These are phyloP conservation scores for Lecanicillium sp. DNA, from an alignment of 2,329 filamentous ascomycete species.

Conservation along the genomic window DNA sequence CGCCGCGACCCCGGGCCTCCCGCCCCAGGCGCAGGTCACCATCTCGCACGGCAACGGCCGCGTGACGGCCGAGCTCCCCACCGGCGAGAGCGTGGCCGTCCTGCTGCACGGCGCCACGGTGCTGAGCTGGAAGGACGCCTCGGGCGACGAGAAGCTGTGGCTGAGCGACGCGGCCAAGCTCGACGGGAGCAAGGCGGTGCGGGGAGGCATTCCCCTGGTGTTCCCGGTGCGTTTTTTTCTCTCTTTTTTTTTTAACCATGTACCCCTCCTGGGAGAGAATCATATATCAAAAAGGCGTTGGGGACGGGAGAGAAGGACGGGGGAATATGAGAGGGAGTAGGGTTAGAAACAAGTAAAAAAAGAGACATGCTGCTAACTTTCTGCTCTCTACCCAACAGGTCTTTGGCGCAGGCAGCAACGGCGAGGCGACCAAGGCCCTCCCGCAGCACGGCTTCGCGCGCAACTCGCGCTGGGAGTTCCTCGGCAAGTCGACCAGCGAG, in stretches of 20 bases:
- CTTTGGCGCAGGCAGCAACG: constrained; percentile 75
- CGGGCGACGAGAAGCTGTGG: constrained; percentile 78
- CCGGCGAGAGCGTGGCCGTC: constrained; percentile 79
- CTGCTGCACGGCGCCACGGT: constrained; percentile 91
- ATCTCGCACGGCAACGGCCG: constrained; percentile 64
- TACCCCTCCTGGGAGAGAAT: too few relatives aligned
- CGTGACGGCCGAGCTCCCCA: constrained; percentile 74
- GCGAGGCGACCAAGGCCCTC: constrained; percentile 71
- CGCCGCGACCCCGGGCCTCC: constrained; percentile 64
- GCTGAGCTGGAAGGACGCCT: constrained; percentile 81
- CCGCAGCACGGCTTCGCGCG: constrained; percentile 95
- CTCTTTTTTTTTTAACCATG: not conserved
- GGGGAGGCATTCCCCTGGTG: constrained; percentile 86
- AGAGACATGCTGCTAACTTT: not conserved
- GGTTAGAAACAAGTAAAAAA: not conserved
- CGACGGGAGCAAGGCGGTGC: constrained; percentile 82
- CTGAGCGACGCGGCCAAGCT: constrained; percentile 72
- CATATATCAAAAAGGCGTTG: not conserved
- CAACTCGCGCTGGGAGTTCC: constrained; percentile 84
- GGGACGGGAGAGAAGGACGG: not conserved
- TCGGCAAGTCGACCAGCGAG: constrained; percentile 67
- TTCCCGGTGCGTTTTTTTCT: constrained; percentile 64
- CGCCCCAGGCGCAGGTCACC: constrained; percentile 70
- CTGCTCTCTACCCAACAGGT: constrained; percentile 46
- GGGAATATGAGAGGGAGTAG: not conserved